Percentiles rank a stretch among this genome's conserved stretches.
Conservation (phyloP, 2,329 filamentous ascomycete genomes). For the Xylariaceae sp. region DNA sequence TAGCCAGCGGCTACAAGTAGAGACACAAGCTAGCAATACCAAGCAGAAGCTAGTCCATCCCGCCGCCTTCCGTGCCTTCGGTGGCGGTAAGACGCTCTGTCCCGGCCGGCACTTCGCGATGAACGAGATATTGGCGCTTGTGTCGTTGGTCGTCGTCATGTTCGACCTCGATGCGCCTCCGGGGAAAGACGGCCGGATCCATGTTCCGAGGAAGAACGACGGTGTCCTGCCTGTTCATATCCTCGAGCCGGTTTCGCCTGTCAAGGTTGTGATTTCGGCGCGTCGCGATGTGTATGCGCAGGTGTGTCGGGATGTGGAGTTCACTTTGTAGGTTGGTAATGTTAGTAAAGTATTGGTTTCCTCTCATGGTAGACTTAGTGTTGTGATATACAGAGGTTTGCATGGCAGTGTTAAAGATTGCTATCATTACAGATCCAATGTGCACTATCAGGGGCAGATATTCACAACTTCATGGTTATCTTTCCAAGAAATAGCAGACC, state of each 20-base stretch:
- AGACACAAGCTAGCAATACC: constrained; percentile 5
- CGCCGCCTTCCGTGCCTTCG: constrained; percentile 34
- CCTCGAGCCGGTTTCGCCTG: constrained; percentile 24
- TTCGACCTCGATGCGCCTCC: constrained; percentile 26
- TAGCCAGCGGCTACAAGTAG: no score
- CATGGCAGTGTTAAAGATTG: no score
- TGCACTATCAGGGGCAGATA: no score
- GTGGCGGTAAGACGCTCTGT: constrained; percentile 36
- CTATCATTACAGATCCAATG: no score
- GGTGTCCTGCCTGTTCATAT: constrained; percentile 30
- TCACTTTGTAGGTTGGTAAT: constrained; percentile 9
- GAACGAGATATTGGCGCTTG: constrained; percentile 34
- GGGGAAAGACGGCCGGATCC: constrained; percentile 18
- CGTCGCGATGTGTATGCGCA: constrained; percentile 6
- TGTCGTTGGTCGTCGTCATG: constrained; percentile 28
- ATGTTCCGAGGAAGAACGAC: constrained; percentile 28
- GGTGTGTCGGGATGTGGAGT: constrained; percentile 5
- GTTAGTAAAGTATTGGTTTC: no score
- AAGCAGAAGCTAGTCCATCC: constrained; percentile 21
- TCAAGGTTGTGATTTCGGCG: constrained; percentile 22
- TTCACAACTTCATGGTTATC: no score
- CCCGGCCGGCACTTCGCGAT: constrained; percentile 36
- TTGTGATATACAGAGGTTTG: no score
- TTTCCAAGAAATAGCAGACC: no score
- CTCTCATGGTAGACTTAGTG: no score